Percentiles rank a stretch among this genome's conserved stretches.
phyloP scores from a whole-genome alignment of 1,284 basidiomycete species.

The Ustilago lituana region DNA sequence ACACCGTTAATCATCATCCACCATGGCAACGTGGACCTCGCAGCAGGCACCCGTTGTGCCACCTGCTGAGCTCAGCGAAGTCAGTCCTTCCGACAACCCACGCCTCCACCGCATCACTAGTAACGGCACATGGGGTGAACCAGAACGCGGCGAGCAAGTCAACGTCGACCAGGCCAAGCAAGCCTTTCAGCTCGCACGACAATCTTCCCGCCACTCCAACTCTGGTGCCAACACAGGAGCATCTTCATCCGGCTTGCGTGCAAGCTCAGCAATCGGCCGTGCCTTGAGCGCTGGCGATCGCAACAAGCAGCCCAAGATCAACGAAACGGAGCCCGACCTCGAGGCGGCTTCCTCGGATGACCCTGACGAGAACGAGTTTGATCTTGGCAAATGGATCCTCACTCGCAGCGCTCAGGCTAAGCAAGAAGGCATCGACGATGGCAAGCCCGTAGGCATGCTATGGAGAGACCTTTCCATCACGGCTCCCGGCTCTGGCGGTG shows the following conservation, averaged over 20 bases:
- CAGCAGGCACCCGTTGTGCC: conserved; percentile 9
- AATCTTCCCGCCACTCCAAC: conserved; percentile 13
- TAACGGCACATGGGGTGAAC: conserved; percentile 55
- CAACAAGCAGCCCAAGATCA: conserved; percentile 17
- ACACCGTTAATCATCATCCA: too few species aligned
- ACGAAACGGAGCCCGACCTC: conserved; percentile 20
- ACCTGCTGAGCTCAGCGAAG: conserved; percentile 4
- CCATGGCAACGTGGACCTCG: conserved; percentile 4
- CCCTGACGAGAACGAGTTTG: conserved; percentile 34
- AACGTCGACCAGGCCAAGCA: conserved; percentile 41
- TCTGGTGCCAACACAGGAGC: not conserved
- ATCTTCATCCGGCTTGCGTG: conserved; percentile 12
- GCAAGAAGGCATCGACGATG: conserved; percentile 39
- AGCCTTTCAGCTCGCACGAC: conserved; percentile 45
- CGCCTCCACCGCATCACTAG: conserved; percentile 17
- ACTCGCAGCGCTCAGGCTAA: conserved; percentile 40
- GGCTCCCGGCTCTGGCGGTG: conserved; percentile 46
- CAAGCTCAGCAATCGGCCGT: conserved; percentile 14
- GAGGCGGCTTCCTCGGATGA: conserved; percentile 11
- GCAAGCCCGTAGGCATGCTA: conserved; percentile 58
- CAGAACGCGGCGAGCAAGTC: conserved; percentile 41
- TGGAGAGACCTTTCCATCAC: conserved; percentile 53
- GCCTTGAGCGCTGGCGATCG: conserved; percentile 21
- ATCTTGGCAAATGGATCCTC: conserved; percentile 51
- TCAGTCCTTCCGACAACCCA: not conserved